Evolutionary conservation across 352 stramenopile species (phyloP), one percentile per base, ranked within the genome.

Genomic region (Globisporangium spinosum): DNA sequence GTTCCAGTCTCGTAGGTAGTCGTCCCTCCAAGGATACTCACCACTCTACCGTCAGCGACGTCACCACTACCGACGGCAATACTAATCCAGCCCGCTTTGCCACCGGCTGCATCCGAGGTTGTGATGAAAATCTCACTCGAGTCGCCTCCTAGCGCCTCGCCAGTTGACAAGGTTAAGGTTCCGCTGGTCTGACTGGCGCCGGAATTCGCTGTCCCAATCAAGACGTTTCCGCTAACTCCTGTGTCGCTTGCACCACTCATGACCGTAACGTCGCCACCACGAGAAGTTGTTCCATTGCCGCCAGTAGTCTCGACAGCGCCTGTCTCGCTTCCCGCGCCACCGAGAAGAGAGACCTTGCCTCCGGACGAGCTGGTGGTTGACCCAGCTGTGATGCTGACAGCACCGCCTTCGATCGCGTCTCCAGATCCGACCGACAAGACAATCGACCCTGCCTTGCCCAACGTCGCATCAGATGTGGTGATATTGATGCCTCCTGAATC

Each of bases 271-370:
- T 76, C 66, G 10, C 74, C 74, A 13, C 74, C 76, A 8, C 29
- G 51, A 27, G 20, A 53, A 10, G 65, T 49, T 12, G 47, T 72
- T 13, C 74, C 75, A 22, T 45, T 34, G 27, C 80, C 80, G 25
- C 72, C 77, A 9, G 27, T 64, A 32, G 86, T 68, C 13, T 70
- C 60, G 2, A 89, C 61, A 29, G 63, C 71, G 53, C 78, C 78
- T 45, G 43, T 61, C 22, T 58, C 38, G 27, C 61, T 12, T 7
- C 69, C 69, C n/a, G 8, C 29, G n/a, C 70, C 70, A 51, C 72
- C 66, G 23, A n/a, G 43, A 25, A 77, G 17, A 3, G 56, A 61
- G 12, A 74, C n/a, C n/a, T 22, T 35, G 2, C 74, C 67, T 27
- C 67, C 70, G 8, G 67, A 57, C 7, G 34, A 17, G n/a, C 29